These are phyloP conservation scores for Phragmites australis DNA, from an alignment of 176 grass and related monocot genomes.

Conservation along the genomic window DNA sequence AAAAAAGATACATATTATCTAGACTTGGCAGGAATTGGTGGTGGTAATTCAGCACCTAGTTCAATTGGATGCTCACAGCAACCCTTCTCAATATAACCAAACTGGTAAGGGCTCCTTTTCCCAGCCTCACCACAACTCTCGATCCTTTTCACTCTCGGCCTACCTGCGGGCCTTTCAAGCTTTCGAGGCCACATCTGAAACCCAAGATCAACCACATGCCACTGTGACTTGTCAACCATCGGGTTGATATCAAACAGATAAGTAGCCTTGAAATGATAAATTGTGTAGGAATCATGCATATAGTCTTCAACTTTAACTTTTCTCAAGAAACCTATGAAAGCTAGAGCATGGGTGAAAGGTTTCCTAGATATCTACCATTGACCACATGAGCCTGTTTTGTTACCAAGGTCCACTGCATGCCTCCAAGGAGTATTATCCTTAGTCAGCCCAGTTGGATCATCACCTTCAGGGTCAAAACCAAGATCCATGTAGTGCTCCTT, in stretches of 20 bases:
- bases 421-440: not conserved
- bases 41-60: not conserved
- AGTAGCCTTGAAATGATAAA: no score
- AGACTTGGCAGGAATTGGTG: not conserved
- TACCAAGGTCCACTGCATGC: not conserved
- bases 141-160: not conserved
- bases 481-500: not conserved
- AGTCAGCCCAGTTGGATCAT: not conserved
- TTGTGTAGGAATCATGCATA: no score
- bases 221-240: no score
- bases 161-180: not conserved
- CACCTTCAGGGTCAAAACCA: not conserved
- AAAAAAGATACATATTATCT: not conserved
- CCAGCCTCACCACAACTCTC: not conserved
- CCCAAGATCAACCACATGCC: no score
- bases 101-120: not conserved
- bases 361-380: not conserved
- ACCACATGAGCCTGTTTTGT: not conserved
- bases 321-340: not conserved
- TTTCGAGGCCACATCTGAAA: not conserved
- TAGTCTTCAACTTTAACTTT: not conserved
- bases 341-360: slow-evolving; percentile 11
- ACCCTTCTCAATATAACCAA: slow-evolving; percentile 5
- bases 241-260: no score
- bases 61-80: not conserved